phyloP scores from a whole-genome alignment of 2,329 filamentous ascomycete species.

The Penicillium brasilianum region DNA sequence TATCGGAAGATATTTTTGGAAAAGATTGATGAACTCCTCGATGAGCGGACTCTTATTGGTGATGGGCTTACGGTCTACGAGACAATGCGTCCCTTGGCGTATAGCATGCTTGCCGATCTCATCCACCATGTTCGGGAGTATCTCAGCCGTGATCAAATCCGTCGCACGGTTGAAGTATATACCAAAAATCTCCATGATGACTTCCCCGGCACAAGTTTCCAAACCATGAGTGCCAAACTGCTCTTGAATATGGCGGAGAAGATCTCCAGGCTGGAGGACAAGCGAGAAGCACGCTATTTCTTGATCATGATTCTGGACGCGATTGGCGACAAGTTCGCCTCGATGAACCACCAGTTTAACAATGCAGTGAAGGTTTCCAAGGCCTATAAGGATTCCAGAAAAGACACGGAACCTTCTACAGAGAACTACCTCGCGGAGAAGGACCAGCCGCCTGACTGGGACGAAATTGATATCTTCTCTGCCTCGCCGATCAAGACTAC shows the following conservation, averaged over 20 bases:
- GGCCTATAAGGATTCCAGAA: conserved; percentile 75
- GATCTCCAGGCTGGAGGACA: conserved; percentile 91
- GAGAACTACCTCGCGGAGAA: conserved; percentile 87
- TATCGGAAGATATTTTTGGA: conserved; percentile 92
- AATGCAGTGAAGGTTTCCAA: conserved; percentile 95
- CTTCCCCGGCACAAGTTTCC: conserved; percentile 96
- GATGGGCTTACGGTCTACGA: conserved; percentile 97
- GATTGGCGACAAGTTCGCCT: conserved; percentile 96
- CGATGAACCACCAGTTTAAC: conserved; percentile 95
- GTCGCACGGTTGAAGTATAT: conserved; percentile 95
- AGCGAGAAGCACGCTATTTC: conserved; percentile 92
- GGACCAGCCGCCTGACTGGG: conserved; percentile 85
- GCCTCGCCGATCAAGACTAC: conserved; percentile 96
- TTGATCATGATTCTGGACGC: conserved; percentile 97
- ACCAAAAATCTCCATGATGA: conserved; percentile 94
- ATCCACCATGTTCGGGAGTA: conserved; percentile 95
- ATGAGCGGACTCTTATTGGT: conserved; percentile 91
- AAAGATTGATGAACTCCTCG: conserved; percentile 92
- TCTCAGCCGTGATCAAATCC: conserved; percentile 87
- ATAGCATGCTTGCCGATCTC: conserved; percentile 97
- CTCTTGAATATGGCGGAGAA: conserved; percentile 98
- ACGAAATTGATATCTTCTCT: conserved; percentile 96
- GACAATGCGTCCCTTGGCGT: conserved; percentile 91
- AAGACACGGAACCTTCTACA: conserved; percentile 67
- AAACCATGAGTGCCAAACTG: conserved; percentile 98